Evolutionary conservation across 1,284 basidiomycete species (phyloP).

Genomic region (Laetiporus sulphureus): DNA sequence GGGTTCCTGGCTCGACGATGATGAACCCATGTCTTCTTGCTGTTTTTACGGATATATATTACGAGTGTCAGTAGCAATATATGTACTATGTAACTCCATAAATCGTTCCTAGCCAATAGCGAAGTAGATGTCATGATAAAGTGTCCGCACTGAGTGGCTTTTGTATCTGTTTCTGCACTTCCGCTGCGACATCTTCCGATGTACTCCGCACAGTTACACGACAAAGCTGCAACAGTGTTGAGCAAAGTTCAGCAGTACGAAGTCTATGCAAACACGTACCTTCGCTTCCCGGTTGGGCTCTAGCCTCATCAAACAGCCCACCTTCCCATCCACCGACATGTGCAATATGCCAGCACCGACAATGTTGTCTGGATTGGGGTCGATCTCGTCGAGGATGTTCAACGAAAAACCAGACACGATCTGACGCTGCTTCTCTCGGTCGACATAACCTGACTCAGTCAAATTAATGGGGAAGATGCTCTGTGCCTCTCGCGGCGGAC

Average conservation of each 20-base stretch:
- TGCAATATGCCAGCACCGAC: constrained; percentile 93
- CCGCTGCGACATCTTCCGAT: constrained; percentile 84
- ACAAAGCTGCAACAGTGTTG: constrained; percentile 59
- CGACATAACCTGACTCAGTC: constrained; percentile 62
- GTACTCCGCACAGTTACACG: constrained; percentile 93
- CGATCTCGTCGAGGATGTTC: constrained; percentile 73
- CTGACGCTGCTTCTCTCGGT: constrained; percentile 66
- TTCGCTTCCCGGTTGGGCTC: constrained; percentile 96
- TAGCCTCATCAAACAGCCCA: constrained; percentile 87
- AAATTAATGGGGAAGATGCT: constrained; percentile 78
- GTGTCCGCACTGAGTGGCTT: constrained; percentile 36
- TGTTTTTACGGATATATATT: constrained; percentile 5
- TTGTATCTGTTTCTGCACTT: constrained; percentile 68
- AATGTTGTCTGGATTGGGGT: constrained; percentile 83
- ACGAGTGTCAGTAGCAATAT: constrained; percentile 17
- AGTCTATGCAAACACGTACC: constrained; percentile 39
- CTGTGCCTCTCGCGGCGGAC: constrained; percentile 89
- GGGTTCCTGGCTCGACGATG: constrained; percentile 18
- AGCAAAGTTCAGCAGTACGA: background rate
- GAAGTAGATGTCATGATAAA: constrained; percentile 6
- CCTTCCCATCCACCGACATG: constrained; percentile 82
- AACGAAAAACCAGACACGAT: constrained; percentile 76
- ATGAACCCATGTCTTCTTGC: background rate
- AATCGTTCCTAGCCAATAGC: constrained; percentile 9
- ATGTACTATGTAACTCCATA: constrained; percentile 20